phyloP scores from a whole-genome alignment of 306 rosid species.

The Acacia acuminata region DNA sequence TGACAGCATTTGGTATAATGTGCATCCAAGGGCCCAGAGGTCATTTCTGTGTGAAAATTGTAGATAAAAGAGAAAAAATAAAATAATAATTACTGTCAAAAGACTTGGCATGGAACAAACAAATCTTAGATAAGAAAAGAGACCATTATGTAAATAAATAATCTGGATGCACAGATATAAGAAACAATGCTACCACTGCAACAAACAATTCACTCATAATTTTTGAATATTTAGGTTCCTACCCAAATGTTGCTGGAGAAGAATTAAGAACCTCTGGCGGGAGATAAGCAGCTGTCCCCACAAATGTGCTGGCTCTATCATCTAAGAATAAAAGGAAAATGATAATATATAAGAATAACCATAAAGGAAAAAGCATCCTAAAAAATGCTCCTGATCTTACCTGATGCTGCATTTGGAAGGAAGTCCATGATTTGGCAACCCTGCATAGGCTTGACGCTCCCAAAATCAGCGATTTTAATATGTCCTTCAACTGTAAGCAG shows the following conservation, averaged over 20 bases:
- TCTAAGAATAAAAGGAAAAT: conserved; percentile 43
- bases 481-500: conserved; percentile 88
- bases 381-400: conserved; percentile 39
- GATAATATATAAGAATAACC: conserved; percentile 10
- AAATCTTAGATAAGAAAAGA: conserved; percentile 13
- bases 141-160: conserved; percentile 7
- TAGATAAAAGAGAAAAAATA: neutral
- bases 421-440: conserved; percentile 77
- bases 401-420: conserved; percentile 97
- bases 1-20: conserved; percentile 98
- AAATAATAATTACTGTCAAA: neutral
- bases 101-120: conserved; percentile 19
- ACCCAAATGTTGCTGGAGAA: conserved; percentile 99
- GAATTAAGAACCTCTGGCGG: conserved; percentile 99
- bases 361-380: conserved; percentile 14
- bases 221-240: conserved; percentile 22
- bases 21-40: conserved; percentile 99
- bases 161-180: neutral
- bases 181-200: neutral
- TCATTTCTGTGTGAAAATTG: conserved; percentile 69
- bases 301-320: conserved; percentile 98
- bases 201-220: neutral
- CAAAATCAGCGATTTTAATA: conserved; percentile 96
- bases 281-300: conserved; percentile 98
- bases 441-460: conserved; percentile 97